Evolutionary conservation across 2,329 filamentous ascomycete genomes (phyloP).

Genomic region (Cordyceps farinosa): DNA sequence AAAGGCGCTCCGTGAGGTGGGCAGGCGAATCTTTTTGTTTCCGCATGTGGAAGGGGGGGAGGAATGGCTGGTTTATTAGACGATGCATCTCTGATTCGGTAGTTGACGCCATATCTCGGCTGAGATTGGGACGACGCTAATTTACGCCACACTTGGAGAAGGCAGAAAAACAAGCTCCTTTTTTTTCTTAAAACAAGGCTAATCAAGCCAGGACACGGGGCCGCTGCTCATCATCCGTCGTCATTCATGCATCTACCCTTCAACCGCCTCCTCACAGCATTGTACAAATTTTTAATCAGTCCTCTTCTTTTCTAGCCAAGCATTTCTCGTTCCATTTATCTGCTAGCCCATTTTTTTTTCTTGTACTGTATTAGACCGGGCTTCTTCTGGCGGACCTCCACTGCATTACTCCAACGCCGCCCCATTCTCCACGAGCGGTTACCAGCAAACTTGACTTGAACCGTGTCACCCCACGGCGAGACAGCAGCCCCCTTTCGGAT

Average conservation of each 20-base stretch:
- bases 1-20: too few relatives aligned
- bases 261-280: background rate
- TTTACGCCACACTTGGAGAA: background rate
- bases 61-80: too few relatives aligned
- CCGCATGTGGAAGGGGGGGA: too few relatives aligned
- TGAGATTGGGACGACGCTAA: background rate
- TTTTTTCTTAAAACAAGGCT: background rate
- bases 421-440: background rate
- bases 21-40: too few relatives aligned
- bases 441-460: background rate
- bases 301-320: background rate
- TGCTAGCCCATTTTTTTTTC: background rate
- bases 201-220: background rate
- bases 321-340: background rate
- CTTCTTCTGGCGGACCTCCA: background rate
- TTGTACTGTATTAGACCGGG: background rate
- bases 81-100: too few relatives aligned
- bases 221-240: background rate
- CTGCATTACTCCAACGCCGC: background rate
- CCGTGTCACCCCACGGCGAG: background rate
- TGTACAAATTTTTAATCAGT: background rate
- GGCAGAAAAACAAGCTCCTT: background rate
- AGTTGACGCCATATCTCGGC: background rate
- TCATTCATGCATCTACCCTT: background rate
- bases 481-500: background rate